A percentile compares a stretch with the other conserved stretches of the same genome.
phyloP scores from a whole-genome alignment of 257 asterid genomes.

The Dorcoceras hygrometricum region DNA sequence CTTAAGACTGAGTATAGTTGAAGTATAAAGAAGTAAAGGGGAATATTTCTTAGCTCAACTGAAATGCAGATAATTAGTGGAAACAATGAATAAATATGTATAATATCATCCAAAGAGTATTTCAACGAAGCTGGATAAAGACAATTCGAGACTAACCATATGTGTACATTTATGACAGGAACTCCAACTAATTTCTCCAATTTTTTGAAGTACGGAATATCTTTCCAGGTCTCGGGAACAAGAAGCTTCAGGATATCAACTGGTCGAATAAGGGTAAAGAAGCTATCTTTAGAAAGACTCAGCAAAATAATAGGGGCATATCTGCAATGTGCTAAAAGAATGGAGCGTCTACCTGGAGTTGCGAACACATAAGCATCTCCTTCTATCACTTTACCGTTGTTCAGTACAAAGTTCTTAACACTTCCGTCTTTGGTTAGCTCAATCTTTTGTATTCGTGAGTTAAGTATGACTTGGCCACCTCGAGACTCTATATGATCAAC shows the following conservation, averaged over 20 bases:
- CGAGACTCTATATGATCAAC: conserved; percentile 68
- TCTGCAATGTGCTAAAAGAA: conserved; percentile 10
- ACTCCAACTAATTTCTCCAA: conserved; percentile 89
- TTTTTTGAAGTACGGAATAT: conserved; percentile 68
- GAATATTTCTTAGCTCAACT: neutral
- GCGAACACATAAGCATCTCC: conserved; percentile 96
- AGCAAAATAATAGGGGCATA: neutral
- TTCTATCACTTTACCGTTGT: conserved; percentile 52
- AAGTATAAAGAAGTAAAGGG: neutral
- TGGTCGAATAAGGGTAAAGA: conserved; percentile 25
- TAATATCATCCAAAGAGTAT: neutral
- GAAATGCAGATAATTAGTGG: neutral
- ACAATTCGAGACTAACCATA: conserved; percentile 56
- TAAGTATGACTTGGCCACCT: conserved; percentile 78
- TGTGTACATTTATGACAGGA: conserved; percentile 90
- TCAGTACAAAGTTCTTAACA: conserved; percentile 57
- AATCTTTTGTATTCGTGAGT: conserved; percentile 78
- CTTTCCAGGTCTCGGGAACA: conserved; percentile 88
- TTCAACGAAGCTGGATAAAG: neutral
- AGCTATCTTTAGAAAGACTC: conserved; percentile 19
- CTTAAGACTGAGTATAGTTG: too few species aligned
- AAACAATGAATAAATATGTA: neutral
- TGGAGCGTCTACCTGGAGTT: conserved; percentile 64
- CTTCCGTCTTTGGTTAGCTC: conserved; percentile 73
- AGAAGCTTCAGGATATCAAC: conserved; percentile 90